A percentile compares a stretch with the other conserved stretches of the same genome.
These are phyloP conservation scores for Dryas octopetala DNA, from an alignment of 306 rosid species.

Conservation along the genomic window DNA sequence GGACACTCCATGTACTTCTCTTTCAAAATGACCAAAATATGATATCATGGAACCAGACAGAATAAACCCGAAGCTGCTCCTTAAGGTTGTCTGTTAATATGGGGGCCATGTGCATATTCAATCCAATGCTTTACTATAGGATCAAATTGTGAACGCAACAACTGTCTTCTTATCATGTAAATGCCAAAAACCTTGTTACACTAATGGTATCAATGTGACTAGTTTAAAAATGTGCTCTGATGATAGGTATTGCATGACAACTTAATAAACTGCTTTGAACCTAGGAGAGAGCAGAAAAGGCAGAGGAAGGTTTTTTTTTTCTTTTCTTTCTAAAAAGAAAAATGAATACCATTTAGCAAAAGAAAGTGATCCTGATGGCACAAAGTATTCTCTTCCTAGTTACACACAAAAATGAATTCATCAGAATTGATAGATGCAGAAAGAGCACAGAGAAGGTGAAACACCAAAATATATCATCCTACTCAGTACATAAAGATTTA, in stretches of 20 bases:
- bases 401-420: background rate
- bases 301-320: background rate
- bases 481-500: background rate
- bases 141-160: background rate
- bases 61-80: no score
- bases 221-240: background rate
- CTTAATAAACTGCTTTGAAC: background rate
- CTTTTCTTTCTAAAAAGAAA: background rate
- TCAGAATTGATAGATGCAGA: background rate
- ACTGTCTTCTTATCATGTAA: background rate
- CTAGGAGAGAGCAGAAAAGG: background rate
- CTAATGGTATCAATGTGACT: background rate
- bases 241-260: background rate
- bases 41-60: no score
- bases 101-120: no score
- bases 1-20: no score
- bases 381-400: background rate
- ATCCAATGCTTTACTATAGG: no score
- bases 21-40: no score
- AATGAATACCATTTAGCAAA: background rate
- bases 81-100: no score
- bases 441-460: background rate
- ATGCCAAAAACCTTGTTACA: background rate
- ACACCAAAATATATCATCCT: background rate
- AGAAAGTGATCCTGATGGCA: background rate